Conservation (phyloP, 108 stramenopile genomes). For the Epithemia pelagica region DNA sequence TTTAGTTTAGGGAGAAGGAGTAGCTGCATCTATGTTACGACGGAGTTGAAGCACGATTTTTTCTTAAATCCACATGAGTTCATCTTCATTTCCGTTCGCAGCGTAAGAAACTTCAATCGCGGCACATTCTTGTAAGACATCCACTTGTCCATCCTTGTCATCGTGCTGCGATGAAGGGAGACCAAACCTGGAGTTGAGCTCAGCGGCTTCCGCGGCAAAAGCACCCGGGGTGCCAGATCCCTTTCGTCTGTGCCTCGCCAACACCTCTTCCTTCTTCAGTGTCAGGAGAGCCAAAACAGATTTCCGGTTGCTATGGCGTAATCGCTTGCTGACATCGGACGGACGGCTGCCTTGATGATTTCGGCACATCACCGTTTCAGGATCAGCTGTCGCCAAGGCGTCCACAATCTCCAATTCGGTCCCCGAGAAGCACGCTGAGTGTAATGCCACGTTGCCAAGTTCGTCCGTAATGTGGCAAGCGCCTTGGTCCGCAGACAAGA, state of each 20-base stretch:
- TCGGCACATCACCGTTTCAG: conserved; percentile 54
- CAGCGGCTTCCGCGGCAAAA: background rate
- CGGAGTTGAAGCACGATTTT: too few species aligned
- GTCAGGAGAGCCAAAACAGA: conserved; percentile 14
- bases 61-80: conserved; percentile 29
- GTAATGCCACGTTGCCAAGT: conserved; percentile 72
- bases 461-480: conserved; percentile 56
- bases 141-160: background rate
- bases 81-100: conserved; percentile 7
- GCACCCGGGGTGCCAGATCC: background rate
- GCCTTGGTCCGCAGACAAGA: conserved; percentile 46
- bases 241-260: background rate
- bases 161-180: background rate
- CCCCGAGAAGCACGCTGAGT: conserved; percentile 80
- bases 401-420: conserved; percentile 43
- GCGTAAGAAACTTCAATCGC: background rate
- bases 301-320: conserved; percentile 66
- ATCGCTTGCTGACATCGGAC: conserved; percentile 60
- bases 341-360: conserved; percentile 74
- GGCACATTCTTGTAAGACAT: background rate
- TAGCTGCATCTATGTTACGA: too few species aligned
- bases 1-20: too few species aligned
- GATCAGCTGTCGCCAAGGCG: conserved; percentile 47
- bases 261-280: background rate
- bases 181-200: background rate